Base-by-base conservation (phyloP, 2,329 filamentous ascomycete genomes). In the Colletotrichum aenigma region DNA sequence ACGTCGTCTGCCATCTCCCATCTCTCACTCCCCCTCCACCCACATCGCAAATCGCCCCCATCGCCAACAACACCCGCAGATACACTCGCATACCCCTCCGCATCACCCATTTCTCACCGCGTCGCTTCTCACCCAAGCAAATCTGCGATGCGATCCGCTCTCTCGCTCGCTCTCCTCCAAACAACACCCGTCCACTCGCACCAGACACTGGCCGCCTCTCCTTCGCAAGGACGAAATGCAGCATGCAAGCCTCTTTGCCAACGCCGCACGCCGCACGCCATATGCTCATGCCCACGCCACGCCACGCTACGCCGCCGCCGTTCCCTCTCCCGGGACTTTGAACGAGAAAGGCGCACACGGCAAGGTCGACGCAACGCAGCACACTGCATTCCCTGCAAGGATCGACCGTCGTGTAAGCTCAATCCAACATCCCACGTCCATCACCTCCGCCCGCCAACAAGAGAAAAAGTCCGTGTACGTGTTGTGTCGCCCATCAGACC, bases 351-450 rank as follows among this genome's bases (percentile, higher is more conserved):
- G 43, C n/a, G 43, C 43, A 21, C n/a, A 52, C 43, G 15, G 28
- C 28, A 34, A 61, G 34, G 26, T 32, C 61, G 26, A 16, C 60
- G 30, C n/a, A 32, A 15, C 43, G 70, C 56, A 56, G 34, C 21
- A 16, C 32, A 30, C 69, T 32, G 69, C 73, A 28, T 55, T 21
- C 58, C 56, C 73, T 73, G 73, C 62, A 75, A 69, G 73, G 73
- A 75, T 75, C 69, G 73, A 68, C 73, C 56, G 73, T 64, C 32
- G 73, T 75, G 69, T 58, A 32, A 75, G 69, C 52, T 71, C 52
- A 61, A 34, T 43, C 30, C 52, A n/a, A 58, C n/a, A 28, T 38
- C 28, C 55, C 48, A 28, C 52, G 24, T 36, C 34, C 26, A 21
- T 32, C n/a, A 15, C 10, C 15, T 15, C 26, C 18, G 10, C 15